phyloP scores from a whole-genome alignment of 2,329 filamentous ascomycete species.

The Waltergamsia citrina region DNA sequence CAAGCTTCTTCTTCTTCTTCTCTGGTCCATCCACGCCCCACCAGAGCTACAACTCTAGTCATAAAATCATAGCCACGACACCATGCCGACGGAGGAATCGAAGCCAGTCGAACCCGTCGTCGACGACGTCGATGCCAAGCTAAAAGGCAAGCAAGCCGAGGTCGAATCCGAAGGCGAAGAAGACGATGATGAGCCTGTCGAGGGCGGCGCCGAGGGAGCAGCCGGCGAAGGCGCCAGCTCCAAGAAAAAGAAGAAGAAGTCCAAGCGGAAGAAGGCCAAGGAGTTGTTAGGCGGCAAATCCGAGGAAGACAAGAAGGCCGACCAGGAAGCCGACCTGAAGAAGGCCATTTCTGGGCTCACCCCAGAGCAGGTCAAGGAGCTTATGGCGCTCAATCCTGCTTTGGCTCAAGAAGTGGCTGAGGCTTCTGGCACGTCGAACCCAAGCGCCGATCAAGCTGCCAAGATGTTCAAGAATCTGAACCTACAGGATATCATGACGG shows the following conservation, averaged over 20 bases:
- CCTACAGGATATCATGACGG: conserved; percentile 64
- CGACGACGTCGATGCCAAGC: conserved; percentile 34
- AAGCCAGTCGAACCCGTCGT: conserved; percentile 48
- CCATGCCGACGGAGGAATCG: conserved; percentile 38
- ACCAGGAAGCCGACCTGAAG: conserved; percentile 30
- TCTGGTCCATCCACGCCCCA: background rate
- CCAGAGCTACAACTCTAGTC: background rate
- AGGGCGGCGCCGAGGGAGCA: conserved; percentile 13
- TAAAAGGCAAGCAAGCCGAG: conserved; percentile 34
- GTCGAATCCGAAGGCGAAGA: conserved; percentile 38
- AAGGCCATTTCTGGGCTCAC: conserved; percentile 45
- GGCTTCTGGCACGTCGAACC: conserved; percentile 24
- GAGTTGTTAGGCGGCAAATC: conserved; percentile 27
- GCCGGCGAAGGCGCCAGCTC: conserved; percentile 15
- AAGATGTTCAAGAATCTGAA: conserved; percentile 53
- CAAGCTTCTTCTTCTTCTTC: conserved; percentile 1
- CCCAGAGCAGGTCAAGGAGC: conserved; percentile 49
- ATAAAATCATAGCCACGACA: conserved; percentile 5
- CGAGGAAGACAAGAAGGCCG: too few species aligned
- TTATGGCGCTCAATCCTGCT: conserved; percentile 65
- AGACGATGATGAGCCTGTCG: conserved; percentile 17
- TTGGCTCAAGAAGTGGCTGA: conserved; percentile 48
- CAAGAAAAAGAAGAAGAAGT: conserved; percentile 49
- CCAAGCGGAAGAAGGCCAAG: conserved; percentile 53
- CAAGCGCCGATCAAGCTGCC: conserved; percentile 31